Percentiles rank a stretch among this genome's conserved stretches.
Conservation (phyloP, 495 filamentous ascomycete species). For the Tuber magnatum region DNA sequence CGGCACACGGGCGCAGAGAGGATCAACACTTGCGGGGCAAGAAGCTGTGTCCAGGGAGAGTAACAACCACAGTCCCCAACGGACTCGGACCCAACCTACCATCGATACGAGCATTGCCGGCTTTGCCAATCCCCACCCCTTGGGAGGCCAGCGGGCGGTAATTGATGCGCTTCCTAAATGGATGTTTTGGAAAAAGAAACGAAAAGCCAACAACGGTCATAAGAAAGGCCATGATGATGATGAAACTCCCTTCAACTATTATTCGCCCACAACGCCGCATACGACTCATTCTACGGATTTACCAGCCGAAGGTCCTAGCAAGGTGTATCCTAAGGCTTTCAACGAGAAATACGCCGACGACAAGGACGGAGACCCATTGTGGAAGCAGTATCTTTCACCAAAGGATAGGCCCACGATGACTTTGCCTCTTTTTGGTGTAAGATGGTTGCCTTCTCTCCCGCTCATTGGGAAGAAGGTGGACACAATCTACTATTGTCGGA, state of each 20-base stretch:
- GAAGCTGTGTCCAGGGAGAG: conserved; percentile 14
- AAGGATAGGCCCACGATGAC: conserved; percentile 82
- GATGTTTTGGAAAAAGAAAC: conserved; percentile 48
- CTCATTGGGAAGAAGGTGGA: conserved; percentile 89
- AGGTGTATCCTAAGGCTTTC: conserved; percentile 64
- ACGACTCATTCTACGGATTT: conserved; percentile 25
- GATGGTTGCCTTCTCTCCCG: conserved; percentile 73
- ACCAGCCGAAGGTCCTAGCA: conserved; percentile 22
- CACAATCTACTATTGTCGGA: conserved; percentile 84
- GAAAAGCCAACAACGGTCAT: conserved; percentile 17
- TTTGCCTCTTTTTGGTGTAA: conserved; percentile 65
- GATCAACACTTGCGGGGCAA: conserved; percentile 29
- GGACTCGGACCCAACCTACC: not conserved
- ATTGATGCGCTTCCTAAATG: conserved; percentile 40
- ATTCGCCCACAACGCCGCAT: conserved; percentile 28
- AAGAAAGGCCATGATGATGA: conserved; percentile 22
- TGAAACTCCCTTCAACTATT: conserved; percentile 33
- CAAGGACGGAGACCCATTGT: conserved; percentile 61
- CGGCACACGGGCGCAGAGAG: conserved; percentile 17
- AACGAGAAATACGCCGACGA: conserved; percentile 57
- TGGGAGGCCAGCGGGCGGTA: conserved; percentile 6
- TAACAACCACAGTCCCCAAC: not conserved
- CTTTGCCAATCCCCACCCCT: conserved; percentile 2
- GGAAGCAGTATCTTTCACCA: conserved; percentile 72
- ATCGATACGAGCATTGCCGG: conserved; percentile 18